Conservation (phyloP, 1,284 basidiomycete species). For the Bjerkandera adusta region DNA sequence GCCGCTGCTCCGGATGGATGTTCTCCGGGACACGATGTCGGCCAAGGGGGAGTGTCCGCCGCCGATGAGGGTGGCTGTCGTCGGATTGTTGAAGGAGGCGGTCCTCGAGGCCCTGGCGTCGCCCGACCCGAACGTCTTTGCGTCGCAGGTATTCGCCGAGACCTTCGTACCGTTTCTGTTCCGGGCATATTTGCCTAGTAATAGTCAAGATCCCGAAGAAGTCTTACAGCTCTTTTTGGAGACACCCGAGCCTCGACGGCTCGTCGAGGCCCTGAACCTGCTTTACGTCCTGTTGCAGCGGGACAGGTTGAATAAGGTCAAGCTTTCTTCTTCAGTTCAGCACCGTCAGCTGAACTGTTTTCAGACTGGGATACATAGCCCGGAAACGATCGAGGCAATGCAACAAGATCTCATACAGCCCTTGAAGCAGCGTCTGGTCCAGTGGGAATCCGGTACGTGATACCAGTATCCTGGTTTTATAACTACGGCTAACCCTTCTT, state of each 20-base stretch:
- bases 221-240: slow-evolving; percentile 40
- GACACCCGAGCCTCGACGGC: slow-evolving; percentile 44
- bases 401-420: slow-evolving; percentile 29
- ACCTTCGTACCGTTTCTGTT: slow-evolving; percentile 53
- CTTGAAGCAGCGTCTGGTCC: slow-evolving; percentile 24
- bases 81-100: slow-evolving; percentile 67
- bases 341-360: slow-evolving; percentile 8
- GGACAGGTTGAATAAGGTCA: slow-evolving; percentile 46
- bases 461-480: slow-evolving; percentile 18
- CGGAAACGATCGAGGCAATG: slow-evolving; percentile 30
- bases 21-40: slow-evolving; percentile 51
- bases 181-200: slow-evolving; percentile 42
- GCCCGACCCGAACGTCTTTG: slow-evolving; percentile 36
- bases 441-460: slow-evolving; percentile 27
- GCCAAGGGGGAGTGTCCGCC: slow-evolving; percentile 43
- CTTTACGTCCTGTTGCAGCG: slow-evolving; percentile 50
- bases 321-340: too few species aligned
- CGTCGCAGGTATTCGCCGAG: slow-evolving; percentile 45
- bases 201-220: slow-evolving; percentile 31
- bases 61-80: slow-evolving; percentile 63
- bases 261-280: slow-evolving; percentile 51
- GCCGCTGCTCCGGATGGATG: slow-evolving; percentile 45
- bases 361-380: slow-evolving; percentile 53
- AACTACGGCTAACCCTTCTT: slow-evolving; percentile 18
- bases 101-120: slow-evolving; percentile 48